Evolutionary conservation across 768 basidiomycete genomes (phyloP), one percentile per base, ranked within the genome.

Genomic region (Vishniacozyma victoriae): DNA sequence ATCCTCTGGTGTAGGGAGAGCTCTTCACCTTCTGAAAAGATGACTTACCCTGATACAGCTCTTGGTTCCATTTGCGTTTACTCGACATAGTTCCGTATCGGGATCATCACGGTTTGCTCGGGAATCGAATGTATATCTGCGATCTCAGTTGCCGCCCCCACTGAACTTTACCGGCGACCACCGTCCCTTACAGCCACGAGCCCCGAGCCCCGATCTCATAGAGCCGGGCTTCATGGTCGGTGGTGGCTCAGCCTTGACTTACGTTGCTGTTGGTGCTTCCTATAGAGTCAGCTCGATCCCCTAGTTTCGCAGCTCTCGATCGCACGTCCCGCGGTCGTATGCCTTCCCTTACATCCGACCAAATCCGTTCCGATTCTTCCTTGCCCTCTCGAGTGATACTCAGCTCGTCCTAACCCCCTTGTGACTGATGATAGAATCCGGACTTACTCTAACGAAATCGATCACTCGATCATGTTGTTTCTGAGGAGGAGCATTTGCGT

Each of bases 41-140:
- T 33, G 29, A 52, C 65, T 42, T 46, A 64, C 66, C 56, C 62
- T 64, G 57, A 68, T 64, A 46, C 66, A 68, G 43, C 58, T 60
- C 54, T 37, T 47, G 12, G 58, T 57, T 3, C 66, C 66, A 20
- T 60, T 26, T 12, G 62, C 60, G 4, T 50, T 55, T 33, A 60
- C 23, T 14, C 66, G 44, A 37, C 66, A 68, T 14, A 68, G 33
- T 37, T 68, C 66, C 2, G 60, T 46, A 36, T 64, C 58, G 9
- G 54, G 41, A 13, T 45, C 41, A 39, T 64, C 59, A 13, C 46
- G 35, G 20, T 48, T 57, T 18, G 50, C 43, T 27, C 62, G 40
- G 1, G 66, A 68, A 42, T 68, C 66, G 43, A 68, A 68, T 12
- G 53, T 55, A 33, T 68, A 67, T 45, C 64, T 67, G 33, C 20